Base-by-base conservation (phyloP, 2,329 filamentous ascomycete species). In the Polychaeton citri region DNA sequence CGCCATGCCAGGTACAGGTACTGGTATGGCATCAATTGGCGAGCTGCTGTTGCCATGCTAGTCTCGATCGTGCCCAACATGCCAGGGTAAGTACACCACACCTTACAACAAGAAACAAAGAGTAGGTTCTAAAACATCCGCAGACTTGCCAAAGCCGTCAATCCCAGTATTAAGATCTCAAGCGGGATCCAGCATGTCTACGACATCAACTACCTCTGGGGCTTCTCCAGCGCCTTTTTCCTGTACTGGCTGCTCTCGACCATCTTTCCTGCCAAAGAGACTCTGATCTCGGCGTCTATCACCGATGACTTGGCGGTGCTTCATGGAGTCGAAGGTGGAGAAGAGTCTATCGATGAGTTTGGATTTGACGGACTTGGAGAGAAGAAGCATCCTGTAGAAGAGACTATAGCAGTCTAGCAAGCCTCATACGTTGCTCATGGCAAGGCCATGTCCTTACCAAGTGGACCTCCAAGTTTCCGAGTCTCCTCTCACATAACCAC, bases 161-260 rank as follows among this genome's bases (percentile, higher is more conserved):
- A 64, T 35, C 41, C 55, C 0, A 49, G 37, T 10, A 57, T 66
- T 13, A 44, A 55, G 2, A 56, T 62, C 0, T 65, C 65, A 0
- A 57, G 58, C 0, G 76, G 76, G 0, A 57, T 63, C 0, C 53
- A 60, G 30, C 66, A 62, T 36, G 64, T 78, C 4, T 81, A 79
- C 49, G 65, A 69, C 18, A 76, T 80, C 49, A 74, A 76, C n/a
- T 81, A 76, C 70, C 50, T 80, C 13, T 64, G 77, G 33, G 76
- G 76, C 0, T 79, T 80, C 43, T 58, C 66, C 7, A 61, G 54
- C 0, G 73, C 71, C 6, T 66, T 69, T 15, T 34, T 73, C 3
- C 62, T 79, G 0, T 80, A 80, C 54, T 57, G 69, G 7, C 46
- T 42, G 0, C 46, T 79, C 15, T 69, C 62, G 33, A 58, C 55